Evolutionary conservation across 2,329 filamentous ascomycete genomes (phyloP), one percentile per base, ranked within the genome.

Genomic region (Aspergillus calidoustus): DNA sequence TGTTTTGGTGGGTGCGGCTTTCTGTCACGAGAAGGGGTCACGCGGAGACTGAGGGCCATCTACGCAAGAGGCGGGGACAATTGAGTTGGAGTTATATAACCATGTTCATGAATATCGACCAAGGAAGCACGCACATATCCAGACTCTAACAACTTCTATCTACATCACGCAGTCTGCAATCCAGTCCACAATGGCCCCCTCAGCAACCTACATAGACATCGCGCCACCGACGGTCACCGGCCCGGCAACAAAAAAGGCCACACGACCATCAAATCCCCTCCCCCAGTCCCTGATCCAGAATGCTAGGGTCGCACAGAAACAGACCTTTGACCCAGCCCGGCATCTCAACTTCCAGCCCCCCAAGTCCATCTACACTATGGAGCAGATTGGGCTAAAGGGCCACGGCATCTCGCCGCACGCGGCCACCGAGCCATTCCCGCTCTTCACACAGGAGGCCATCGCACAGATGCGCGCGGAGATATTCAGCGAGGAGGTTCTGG

Each of bases 291-390:
- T 25, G 46, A 49, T 48, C 19, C 19, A 6, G 58, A 61, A 28
- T 66, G 44, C 61, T 8, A 63, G 62, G 49, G 54, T 68, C 19
- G 17, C 54, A 7, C 13, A 48, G 19, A 48, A 48, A 8, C 11
- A 23, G 17, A 9, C 15, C 1, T 89, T 89, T 67, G 75, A 84
- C 49, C 79, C 85, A 0, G 65, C 75, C 25, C 82, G 80, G 68
- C 86, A 89, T 68, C 70, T 89, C 23, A 75, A 74, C 31, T 87
- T 82, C 71, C 73, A 82, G 57, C 69, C 79, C 2, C 80, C 82
- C 3, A 75, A 79, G 17, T 79, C 82, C 61, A 77, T 85, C 55
- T 77, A 83, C 65, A 84, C 79, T n/a, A 89, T 89, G 86, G 79
- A 83, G 68, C 87, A 89, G 23, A 44, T 68, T 4, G 65, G 66